These are phyloP conservation scores for Trichothecium roseum DNA, from an alignment of 2,329 filamentous ascomycete species.

Conservation along the genomic window DNA sequence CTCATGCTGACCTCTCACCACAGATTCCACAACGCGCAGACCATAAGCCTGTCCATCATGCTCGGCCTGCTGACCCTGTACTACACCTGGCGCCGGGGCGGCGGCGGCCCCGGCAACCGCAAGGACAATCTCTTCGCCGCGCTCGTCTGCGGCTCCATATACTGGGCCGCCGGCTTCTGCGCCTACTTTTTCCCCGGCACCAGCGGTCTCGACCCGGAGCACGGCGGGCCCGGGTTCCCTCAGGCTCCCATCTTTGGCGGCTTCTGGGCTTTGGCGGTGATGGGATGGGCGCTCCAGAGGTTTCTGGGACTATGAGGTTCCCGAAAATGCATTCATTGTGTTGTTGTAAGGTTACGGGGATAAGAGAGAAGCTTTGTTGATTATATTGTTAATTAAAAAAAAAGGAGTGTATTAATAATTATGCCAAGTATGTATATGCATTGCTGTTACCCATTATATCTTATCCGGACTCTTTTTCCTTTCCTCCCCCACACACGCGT, in stretches of 20 bases:
- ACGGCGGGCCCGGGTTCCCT: conserved; percentile 30
- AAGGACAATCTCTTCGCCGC: conserved; percentile 20
- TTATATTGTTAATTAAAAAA: no score
- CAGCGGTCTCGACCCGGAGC: conserved; percentile 30
- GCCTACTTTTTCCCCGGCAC: conserved; percentile 26
- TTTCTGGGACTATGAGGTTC: background rate
- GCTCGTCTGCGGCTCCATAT: conserved; percentile 25
- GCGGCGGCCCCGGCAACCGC: conserved; percentile 11
- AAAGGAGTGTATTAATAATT: no score
- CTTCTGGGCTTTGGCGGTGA: conserved; percentile 12
- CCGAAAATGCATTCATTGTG: background rate
- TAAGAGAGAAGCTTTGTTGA: no score
- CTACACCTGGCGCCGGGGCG: conserved; percentile 26
- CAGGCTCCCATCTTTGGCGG: conserved; percentile 20
- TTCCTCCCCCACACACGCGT: background rate
- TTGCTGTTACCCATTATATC: no score
- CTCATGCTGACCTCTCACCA: no score
- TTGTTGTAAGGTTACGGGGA: no score
- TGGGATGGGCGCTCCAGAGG: no score
- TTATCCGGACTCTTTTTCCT: background rate
- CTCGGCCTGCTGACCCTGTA: conserved; percentile 28
- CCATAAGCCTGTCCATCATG: conserved; percentile 26
- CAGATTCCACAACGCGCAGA: conserved; percentile 32
- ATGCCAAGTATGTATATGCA: no score
- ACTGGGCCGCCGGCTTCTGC: conserved; percentile 28